Evolutionary conservation across 495 filamentous ascomycete species (phyloP), one percentile per base, ranked within the genome.

Genomic region (Xylaria bambusicola): DNA sequence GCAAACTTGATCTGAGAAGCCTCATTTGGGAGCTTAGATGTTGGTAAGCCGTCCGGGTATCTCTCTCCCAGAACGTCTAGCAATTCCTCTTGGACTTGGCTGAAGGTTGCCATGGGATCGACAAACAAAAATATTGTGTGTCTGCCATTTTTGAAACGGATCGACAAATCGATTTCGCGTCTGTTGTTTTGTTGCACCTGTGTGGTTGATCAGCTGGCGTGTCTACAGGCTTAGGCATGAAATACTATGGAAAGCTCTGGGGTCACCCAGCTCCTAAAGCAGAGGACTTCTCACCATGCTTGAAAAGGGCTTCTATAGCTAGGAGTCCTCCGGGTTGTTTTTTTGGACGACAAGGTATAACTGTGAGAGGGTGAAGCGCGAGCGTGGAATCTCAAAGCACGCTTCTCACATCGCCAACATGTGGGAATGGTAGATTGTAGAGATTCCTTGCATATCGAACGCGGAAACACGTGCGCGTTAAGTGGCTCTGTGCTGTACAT

Each of bases 141-240:
- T 57, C 84, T 88, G 72, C 88, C 85, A 73, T 88, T 79, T 65
- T 96, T 96, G 71, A 96, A 84, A 24, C 88, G 83, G 36, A 96
- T 71, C 10, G 89, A 91, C 73, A 84, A 77, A 27, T 83, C 77
- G 17, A 70, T 61, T 52, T 75, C 68, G 59, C 76, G 63, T 58
- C 61, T 50, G 52, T 65, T 51, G 61, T 62, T 41, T 61, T 52
- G 56, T 52, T 36, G 40, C 40, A 52, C 61, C 58, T 70, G 31
- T 0, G 21, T 51, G 13, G 29, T 65, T 15, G 58, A 56, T 47
- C 42, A 61, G 52, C 23, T 13, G 31, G 12, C 18, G 20, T 21
- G 21, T 18, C 10, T 13, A 38, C 24, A 23, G 12, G 35, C 36
- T 41, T 23, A 3, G 50, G 8, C 26, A 12, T 41, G 17, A 12